Evolutionary conservation across 2,329 filamentous ascomycete species (phyloP), one percentile per base, ranked within the genome.

Genomic region (Chaetoscypha palmicola): DNA sequence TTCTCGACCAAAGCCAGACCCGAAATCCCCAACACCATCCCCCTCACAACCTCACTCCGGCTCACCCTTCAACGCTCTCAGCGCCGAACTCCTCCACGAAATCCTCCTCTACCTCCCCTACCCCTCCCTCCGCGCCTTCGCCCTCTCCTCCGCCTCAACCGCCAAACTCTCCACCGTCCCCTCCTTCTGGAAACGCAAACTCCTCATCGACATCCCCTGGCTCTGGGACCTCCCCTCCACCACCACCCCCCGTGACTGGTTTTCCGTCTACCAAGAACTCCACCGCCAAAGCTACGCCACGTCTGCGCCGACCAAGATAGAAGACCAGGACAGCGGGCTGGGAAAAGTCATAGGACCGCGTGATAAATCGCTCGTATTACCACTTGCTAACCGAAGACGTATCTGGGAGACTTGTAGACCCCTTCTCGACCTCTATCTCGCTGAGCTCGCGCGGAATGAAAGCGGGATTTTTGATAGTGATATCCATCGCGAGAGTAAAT

Each of bases 161-260:
- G 37, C 47, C 21, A 7, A 26, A 2, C 32, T 52, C 17, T 17
- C 24, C 2, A 28, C 43, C 16, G 21, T 40, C 12, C 43, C 40
- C 4, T 14, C 36, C 1, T 52, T 50, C 43, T 52, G 48, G 50
- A 47, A 48, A 32, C 40, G 45, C 8, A 52, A 50, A 31, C 30
- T 47, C 16, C 17, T 21, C 11, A 28, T 50, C 20, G 50, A 50
- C 19, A 46, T 52, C 30, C 44, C 45, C 3, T 49, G 46, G 34
- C 31, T 52, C 2, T 52, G 46, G 45, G 47, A 52, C 35, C 33
- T 52, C 22, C 45, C 43, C 2, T 3, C 14, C 4, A 19, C 43
- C 8, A 38, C 37, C n/a, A 21, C n/a, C 4, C 39, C 19, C 12
- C 38, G 42, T 16, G 33, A 52, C 17, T 50, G 47, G 43, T 49